Base-by-base conservation (phyloP, 2,329 filamentous ascomycete genomes). In the Colletotrichum sp. region DNA sequence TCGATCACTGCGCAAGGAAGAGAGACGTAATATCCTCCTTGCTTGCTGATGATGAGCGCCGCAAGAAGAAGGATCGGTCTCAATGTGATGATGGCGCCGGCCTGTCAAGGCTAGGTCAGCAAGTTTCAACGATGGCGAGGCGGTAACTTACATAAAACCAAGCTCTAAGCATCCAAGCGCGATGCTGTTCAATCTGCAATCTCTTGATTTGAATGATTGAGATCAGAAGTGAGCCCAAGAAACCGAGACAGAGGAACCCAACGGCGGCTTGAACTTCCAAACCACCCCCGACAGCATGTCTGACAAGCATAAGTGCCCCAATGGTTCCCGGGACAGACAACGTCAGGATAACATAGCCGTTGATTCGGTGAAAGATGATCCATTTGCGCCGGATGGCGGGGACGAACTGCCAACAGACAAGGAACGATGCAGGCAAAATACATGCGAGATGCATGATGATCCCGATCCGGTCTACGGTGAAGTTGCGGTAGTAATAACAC, bases 91-190 rank as follows among this genome's bases (percentile, higher is more conserved):
- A 92, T 90, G 4, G 84, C 82, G 5, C 86, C 86, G n/a, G 84
- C 86, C 87, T 89, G 48, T 26, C 61, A 64, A 34, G 13, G n/a
- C 68, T 28, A 30, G 26, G 30, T 65, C 38, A 71, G 68, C 48
- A n/a, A 34, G 18, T 2, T 30, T 61, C 4, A 32, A 2, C 58
- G 28, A 2, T n/a, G 18, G 15, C 1, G 10, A 8, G 58, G 24
- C 52, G 26, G 21, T 18, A 0, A 81, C 83, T 76, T 76, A 87
- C 83, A 75, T 88, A 88, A 66, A 88, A 83, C 87, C 87, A 88
- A 5, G 88, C 85, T 15, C 91, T 81, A n/a, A 93, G 79, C 90
- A 92, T 93, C 91, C 90, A 93, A 4, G 89, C 89, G 1, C 91
- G 85, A 75, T 93, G 91, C 79, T 92, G 87, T 36, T 92, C 89